These are phyloP conservation scores for Tricholoma hemisulphureum DNA, from an alignment of 768 basidiomycete genomes.

Conservation along the genomic window DNA sequence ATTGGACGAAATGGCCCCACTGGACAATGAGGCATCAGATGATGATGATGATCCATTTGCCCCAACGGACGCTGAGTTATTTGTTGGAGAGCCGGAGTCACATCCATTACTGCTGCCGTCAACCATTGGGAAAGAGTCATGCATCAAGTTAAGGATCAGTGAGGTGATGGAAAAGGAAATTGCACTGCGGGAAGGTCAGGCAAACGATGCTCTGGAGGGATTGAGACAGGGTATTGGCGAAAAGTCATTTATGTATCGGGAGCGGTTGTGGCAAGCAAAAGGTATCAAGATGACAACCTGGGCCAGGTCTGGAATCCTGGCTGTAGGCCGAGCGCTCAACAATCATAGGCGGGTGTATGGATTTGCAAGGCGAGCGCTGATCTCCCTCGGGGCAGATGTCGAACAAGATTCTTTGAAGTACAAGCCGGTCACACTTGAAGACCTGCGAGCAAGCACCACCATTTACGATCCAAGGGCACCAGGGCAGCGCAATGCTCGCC, in stretches of 20 bases:
- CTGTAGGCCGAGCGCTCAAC: background rate
- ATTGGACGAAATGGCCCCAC: too few relatives aligned
- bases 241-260: conserved; percentile 4
- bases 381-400: too few relatives aligned
- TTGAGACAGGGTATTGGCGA: conserved; percentile 5
- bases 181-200: conserved; percentile 9
- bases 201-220: conserved; percentile 15
- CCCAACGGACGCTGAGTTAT: too few relatives aligned
- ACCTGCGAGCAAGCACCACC: background rate
- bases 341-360: too few relatives aligned
- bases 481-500: background rate
- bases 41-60: too few relatives aligned
- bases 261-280: background rate
- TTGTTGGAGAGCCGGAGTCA: background rate
- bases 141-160: background rate
- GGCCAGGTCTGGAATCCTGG: background rate
- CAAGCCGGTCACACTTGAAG: too few relatives aligned
- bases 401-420: too few relatives aligned
- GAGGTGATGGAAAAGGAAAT: conserved; percentile 6
- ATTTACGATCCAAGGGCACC: background rate
- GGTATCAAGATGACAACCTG: conserved; percentile 1
- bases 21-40: too few relatives aligned
- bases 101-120: background rate
- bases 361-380: too few relatives aligned
- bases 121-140: background rate